phyloP scores from a whole-genome alignment of 2,329 filamentous ascomycete species.

The Achaetomium macrosporum region DNA sequence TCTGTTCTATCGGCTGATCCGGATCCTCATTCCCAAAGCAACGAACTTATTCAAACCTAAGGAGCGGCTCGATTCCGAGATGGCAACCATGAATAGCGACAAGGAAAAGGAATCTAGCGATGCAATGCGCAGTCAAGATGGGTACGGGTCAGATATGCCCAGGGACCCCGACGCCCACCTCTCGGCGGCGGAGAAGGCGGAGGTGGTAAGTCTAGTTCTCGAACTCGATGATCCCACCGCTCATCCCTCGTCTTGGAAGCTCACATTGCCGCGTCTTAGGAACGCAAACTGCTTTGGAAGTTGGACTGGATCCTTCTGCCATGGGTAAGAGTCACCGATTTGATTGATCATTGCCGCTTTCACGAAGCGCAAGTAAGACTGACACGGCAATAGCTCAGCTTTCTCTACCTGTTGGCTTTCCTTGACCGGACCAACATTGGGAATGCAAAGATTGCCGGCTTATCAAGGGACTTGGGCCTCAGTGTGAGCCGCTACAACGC shows the following conservation, averaged over 20 bases:
- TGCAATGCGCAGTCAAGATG: constrained; percentile 19
- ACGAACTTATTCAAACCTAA: constrained; percentile 7
- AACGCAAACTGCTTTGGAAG: constrained; percentile 29
- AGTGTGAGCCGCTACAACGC: constrained; percentile 63
- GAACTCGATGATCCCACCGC: no score
- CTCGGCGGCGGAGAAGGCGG: constrained; percentile 26
- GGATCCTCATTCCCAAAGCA: background rate
- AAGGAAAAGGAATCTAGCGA: constrained; percentile 19
- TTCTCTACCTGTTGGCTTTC: constrained; percentile 70
- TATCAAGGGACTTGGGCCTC: constrained; percentile 54
- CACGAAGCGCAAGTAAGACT: background rate
- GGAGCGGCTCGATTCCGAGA: constrained; percentile 12
- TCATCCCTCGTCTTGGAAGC: background rate
- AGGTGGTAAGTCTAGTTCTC: constrained; percentile 23
- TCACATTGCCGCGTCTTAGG: constrained; percentile 20
- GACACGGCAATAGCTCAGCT: constrained; percentile 46
- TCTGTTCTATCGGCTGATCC: background rate
- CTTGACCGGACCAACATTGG: constrained; percentile 75
- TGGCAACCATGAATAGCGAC: constrained; percentile 17
- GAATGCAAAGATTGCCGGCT: constrained; percentile 55
- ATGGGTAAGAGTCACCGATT: constrained; percentile 27
- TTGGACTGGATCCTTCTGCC: constrained; percentile 33
- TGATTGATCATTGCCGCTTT: background rate
- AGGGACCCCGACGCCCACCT: constrained; percentile 31
- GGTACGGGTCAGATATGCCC: constrained; percentile 22